Conservation (phyloP, 768 basidiomycete genomes). For the Auricularia sp. region DNA sequence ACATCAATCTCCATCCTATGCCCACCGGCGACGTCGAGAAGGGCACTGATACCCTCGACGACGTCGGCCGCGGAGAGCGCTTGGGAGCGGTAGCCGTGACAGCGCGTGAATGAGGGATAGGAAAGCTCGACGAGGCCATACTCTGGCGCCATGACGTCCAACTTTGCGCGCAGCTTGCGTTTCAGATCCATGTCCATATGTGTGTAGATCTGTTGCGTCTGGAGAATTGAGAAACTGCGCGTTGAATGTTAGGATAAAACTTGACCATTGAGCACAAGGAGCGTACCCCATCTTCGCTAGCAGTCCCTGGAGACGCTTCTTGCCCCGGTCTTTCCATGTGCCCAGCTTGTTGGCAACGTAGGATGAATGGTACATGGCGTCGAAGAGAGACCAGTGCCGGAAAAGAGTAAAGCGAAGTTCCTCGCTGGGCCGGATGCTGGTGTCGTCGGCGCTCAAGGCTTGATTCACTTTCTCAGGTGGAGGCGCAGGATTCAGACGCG, state of each 20-base stretch:
- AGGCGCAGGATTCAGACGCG: slow-evolving; percentile 68
- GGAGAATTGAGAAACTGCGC: slow-evolving; percentile 78
- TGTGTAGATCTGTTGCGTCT: slow-evolving; percentile 86
- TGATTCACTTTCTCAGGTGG: slow-evolving; percentile 18
- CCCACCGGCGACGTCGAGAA: slow-evolving; percentile 86
- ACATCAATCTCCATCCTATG: slow-evolving; percentile 85
- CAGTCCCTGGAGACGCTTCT: slow-evolving; percentile 80
- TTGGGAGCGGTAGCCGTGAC: slow-evolving; percentile 80
- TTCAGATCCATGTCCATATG: slow-evolving; percentile 98
- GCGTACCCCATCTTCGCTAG: slow-evolving; percentile 97
- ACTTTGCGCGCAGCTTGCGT: slow-evolving; percentile 62
- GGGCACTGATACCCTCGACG: slow-evolving; percentile 77
- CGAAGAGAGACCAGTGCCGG: slow-evolving; percentile 96
- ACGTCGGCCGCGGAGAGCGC: slow-evolving; percentile 89
- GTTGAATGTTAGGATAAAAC: background rate
- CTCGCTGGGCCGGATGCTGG: slow-evolving; percentile 69
- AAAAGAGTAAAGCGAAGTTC: slow-evolving; percentile 93
- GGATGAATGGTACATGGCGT: slow-evolving; percentile 95
- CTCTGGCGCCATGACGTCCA: slow-evolving; percentile 85
- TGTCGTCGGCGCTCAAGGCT: slow-evolving; percentile 61
- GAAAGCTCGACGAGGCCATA: slow-evolving; percentile 89
- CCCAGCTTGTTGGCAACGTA: slow-evolving; percentile 93
- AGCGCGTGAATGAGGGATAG: slow-evolving; percentile 89
- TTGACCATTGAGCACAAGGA: background rate
- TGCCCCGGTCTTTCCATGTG: slow-evolving; percentile 91